Percentiles rank a stretch among this genome's conserved stretches.
These are phyloP conservation scores for Vigna reflexopilosa DNA, from an alignment of 306 rosid genomes.

Conservation along the genomic window DNA sequence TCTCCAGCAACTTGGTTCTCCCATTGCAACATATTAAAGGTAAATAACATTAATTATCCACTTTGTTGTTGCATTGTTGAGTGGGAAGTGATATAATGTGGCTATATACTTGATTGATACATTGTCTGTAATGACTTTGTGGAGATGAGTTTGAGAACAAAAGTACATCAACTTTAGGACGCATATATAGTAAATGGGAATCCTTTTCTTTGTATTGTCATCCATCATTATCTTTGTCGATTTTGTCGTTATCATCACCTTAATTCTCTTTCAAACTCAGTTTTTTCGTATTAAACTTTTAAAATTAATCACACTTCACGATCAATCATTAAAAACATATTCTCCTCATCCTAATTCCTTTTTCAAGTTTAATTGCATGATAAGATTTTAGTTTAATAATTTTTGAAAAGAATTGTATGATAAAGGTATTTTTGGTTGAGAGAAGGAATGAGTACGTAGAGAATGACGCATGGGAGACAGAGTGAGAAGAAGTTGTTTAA, in stretches of 20 bases:
- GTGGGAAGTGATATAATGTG: neutral
- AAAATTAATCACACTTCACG: neutral
- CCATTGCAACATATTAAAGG: neutral
- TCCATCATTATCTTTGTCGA: neutral
- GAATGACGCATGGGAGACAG: slow-evolving; percentile 56
- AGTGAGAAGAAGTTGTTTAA: slow-evolving; percentile 21
- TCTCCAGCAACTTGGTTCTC: too few relatives aligned
- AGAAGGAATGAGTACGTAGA: slow-evolving; percentile 45
- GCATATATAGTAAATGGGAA: slow-evolving; percentile 9
- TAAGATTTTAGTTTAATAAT: too few relatives aligned
- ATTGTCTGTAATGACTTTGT: neutral
- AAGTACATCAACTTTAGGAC: neutral
- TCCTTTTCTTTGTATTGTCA: neutral
- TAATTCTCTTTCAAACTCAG: neutral
- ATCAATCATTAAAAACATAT: neutral
- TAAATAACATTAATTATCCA: neutral
- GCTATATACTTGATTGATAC: neutral
- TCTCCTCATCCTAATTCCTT: neutral
- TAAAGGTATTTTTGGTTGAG: too few relatives aligned
- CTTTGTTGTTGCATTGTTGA: neutral
- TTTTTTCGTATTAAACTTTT: neutral
- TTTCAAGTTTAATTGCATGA: too few relatives aligned
- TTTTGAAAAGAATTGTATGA: too few relatives aligned
- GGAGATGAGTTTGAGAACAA: slow-evolving; percentile 7
- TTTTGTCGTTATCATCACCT: neutral